These are phyloP conservation scores for Vanderwaltozyma tropicalis DNA, from an alignment of 805 yeast genomes.

Conservation along the genomic window DNA sequence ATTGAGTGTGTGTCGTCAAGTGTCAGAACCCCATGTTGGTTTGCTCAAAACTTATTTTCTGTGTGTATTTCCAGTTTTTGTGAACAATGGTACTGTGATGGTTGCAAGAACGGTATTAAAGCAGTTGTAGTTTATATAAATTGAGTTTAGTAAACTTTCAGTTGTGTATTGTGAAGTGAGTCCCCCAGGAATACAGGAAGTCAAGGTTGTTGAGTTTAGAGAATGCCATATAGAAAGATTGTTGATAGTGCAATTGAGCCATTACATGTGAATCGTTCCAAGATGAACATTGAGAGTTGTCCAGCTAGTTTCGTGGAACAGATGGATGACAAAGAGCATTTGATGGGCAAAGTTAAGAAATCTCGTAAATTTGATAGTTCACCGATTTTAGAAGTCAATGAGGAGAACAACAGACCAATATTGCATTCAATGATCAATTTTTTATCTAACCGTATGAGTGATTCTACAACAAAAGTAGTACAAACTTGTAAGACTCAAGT, in stretches of 20 bases:
- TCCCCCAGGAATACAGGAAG: too few species aligned
- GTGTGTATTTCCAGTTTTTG: too few species aligned
- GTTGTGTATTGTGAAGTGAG: too few species aligned
- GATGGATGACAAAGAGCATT: conserved; percentile 1
- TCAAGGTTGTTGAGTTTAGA: too few species aligned
- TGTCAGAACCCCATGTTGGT: too few species aligned
- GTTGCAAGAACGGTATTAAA: too few species aligned
- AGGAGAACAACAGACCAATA: neutral
- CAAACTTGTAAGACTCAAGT: conserved; percentile 1
- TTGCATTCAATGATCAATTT: conserved; percentile 2
- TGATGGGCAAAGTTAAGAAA: conserved; percentile 2
- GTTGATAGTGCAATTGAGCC: neutral
- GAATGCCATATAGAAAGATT: neutral
- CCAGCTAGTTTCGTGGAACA: conserved; percentile 8
- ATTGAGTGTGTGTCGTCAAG: too few species aligned
- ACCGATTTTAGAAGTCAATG: conserved; percentile 4
- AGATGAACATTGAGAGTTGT: conserved; percentile 11
- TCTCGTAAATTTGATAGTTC: conserved; percentile 8
- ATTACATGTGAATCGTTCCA: neutral
- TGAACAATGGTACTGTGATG: too few species aligned
- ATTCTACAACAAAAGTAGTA: conserved; percentile 2
- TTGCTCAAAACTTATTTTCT: too few species aligned
- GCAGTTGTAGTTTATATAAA: too few species aligned
- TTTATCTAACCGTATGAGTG: neutral
- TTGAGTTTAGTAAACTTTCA: too few species aligned